Evolutionary conservation across 495 filamentous ascomycete genomes (phyloP).

Genomic region (Penicillium ucsense): DNA sequence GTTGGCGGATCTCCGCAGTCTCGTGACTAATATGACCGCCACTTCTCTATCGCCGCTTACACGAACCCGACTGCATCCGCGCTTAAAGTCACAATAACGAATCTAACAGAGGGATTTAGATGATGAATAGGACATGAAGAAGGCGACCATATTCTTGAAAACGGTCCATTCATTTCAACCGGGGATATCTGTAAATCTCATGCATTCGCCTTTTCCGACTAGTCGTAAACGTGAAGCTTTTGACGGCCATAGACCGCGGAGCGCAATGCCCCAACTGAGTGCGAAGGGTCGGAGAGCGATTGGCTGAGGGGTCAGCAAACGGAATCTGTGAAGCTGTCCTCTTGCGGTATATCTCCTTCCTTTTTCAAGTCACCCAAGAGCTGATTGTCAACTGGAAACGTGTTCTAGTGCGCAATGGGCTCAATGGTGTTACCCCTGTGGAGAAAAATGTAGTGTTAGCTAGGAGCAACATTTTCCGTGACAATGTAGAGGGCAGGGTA

Average conservation of each 20-base stretch:
- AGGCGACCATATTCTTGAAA: constrained; percentile 6
- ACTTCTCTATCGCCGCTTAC: too few species aligned
- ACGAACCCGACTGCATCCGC: too few species aligned
- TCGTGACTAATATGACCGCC: too few species aligned
- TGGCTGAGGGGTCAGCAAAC: background rate
- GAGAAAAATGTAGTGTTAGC: constrained; percentile 10
- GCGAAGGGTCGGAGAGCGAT: constrained; percentile 5
- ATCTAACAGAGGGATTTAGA: background rate
- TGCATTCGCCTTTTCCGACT: constrained; percentile 22
- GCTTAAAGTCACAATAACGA: too few species aligned
- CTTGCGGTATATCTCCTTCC: constrained; percentile 3
- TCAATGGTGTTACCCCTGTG: constrained; percentile 44
- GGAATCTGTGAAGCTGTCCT: constrained; percentile 1
- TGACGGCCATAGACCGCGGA: constrained; percentile 12
- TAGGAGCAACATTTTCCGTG: background rate
- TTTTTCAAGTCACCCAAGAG: constrained; percentile 2
- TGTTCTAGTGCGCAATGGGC: constrained; percentile 38
- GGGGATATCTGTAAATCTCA: constrained; percentile 25
- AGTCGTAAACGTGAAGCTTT: constrained; percentile 29
- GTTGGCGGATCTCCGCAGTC: too few species aligned
- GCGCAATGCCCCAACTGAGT: constrained; percentile 9
- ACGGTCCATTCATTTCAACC: constrained; percentile 16
- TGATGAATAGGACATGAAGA: constrained; percentile 8
- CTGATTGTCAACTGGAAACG: constrained; percentile 10
- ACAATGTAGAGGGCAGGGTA: constrained; percentile 7